Percentiles rank a stretch among this genome's conserved stretches.
These are phyloP conservation scores for Aspergillus wentii DNA, from an alignment of 495 filamentous ascomycete species.

Conservation along the genomic window DNA sequence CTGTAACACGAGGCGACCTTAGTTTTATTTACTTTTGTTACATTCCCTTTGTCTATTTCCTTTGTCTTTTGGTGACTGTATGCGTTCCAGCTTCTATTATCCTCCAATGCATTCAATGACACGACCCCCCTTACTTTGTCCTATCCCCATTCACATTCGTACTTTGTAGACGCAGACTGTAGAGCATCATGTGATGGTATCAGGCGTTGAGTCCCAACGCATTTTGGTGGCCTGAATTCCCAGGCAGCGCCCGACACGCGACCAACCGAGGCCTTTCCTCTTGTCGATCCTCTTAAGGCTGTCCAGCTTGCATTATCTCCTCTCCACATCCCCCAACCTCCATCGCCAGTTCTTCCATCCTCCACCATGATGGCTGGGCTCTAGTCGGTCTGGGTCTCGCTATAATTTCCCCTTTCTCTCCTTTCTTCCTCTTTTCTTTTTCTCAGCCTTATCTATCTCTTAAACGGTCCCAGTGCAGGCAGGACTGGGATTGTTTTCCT, in stretches of 20 bases:
- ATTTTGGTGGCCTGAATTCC: constrained; percentile 9
- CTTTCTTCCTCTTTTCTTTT: neutral
- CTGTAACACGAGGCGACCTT: no score
- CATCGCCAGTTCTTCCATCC: neutral
- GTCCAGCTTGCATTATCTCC: no score
- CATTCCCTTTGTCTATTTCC: neutral
- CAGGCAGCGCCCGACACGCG: constrained; percentile 16
- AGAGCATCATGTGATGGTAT: no score
- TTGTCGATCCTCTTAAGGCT: no score
- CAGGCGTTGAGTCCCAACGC: constrained; percentile 8
- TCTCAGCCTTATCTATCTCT: neutral
- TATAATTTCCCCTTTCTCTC: constrained; percentile 1
- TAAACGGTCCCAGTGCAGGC: no score
- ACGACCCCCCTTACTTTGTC: no score
- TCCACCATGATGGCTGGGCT: constrained; percentile 6
- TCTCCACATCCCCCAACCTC: neutral
- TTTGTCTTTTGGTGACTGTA: no score
- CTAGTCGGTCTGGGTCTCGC: constrained; percentile 6
- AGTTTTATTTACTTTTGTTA: neutral
- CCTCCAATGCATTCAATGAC: no score
- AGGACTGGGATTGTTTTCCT: no score
- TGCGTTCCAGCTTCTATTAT: no score
- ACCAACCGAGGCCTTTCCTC: constrained; percentile 8
- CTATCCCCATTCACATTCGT: no score
- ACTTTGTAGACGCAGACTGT: no score